These are phyloP conservation scores for Heterobasidion irregulare DNA, from an alignment of 1,284 basidiomycete genomes.

Conservation along the genomic window DNA sequence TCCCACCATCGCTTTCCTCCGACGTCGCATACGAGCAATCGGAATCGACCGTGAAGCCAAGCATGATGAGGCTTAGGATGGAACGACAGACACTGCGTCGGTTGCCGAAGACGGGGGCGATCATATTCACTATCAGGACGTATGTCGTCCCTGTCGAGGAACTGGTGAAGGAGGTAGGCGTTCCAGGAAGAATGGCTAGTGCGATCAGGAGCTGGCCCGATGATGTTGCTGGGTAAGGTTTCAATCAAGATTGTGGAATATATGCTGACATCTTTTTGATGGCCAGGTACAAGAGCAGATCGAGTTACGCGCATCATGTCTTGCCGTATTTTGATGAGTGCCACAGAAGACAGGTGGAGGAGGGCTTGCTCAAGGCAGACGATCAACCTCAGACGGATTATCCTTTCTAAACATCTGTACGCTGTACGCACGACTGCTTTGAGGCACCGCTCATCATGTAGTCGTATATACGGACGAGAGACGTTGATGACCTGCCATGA, in stretches of 20 bases:
- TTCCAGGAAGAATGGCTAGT: conserved; percentile 58
- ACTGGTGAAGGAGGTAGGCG: conserved; percentile 52
- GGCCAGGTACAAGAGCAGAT: conserved; percentile 49
- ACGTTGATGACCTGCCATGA: too few relatives aligned
- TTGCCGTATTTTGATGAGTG: conserved; percentile 40
- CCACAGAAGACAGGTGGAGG: conserved; percentile 29
- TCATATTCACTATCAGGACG: conserved; percentile 74
- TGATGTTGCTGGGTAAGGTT: conserved; percentile 5
- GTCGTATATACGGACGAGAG: too few relatives aligned
- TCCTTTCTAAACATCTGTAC: neutral
- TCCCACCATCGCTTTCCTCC: neutral
- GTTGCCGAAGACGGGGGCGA: conserved; percentile 57
- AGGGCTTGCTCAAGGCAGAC: neutral
- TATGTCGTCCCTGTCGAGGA: conserved; percentile 57
- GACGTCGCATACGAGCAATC: neutral
- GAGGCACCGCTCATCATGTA: too few relatives aligned
- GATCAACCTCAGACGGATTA: neutral
- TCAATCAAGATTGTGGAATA: neutral
- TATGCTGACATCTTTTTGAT: neutral
- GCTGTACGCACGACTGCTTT: too few relatives aligned
- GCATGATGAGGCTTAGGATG: conserved; percentile 51
- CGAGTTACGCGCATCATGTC: conserved; percentile 36
- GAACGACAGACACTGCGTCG: conserved; percentile 72
- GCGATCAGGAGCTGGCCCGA: conserved; percentile 35
- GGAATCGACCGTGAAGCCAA: conserved; percentile 11